A percentile compares a stretch with the other conserved stretches of the same genome.
These are phyloP conservation scores for Rhizopogon salebrosus DNA, from an alignment of 768 basidiomycete species.

Conservation along the genomic window DNA sequence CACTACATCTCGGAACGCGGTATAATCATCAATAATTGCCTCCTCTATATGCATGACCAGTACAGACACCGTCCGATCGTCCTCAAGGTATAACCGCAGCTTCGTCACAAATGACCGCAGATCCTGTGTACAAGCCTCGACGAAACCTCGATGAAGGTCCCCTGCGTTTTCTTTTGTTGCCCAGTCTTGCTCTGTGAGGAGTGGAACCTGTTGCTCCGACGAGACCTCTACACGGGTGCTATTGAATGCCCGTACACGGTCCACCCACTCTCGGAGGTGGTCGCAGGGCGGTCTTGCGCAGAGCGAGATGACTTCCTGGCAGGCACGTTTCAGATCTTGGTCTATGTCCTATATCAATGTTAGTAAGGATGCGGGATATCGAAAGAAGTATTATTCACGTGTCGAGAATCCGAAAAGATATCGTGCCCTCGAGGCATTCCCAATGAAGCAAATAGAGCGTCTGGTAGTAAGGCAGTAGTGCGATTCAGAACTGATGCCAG, in stretches of 20 bases:
- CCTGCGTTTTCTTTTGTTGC: slow-evolving; percentile 46
- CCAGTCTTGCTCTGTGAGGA: slow-evolving; percentile 39
- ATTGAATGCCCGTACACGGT: slow-evolving; percentile 37
- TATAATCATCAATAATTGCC: slow-evolving; percentile 70
- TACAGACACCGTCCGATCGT: slow-evolving; percentile 72
- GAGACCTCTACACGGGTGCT: slow-evolving; percentile 15
- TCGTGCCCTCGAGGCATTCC: slow-evolving; percentile 60
- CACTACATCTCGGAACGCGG: slow-evolving; percentile 62
- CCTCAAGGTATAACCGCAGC: slow-evolving; percentile 75
- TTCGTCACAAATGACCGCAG: slow-evolving; percentile 50
- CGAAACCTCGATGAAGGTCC: slow-evolving; percentile 50
- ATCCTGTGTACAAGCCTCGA: slow-evolving; percentile 47
- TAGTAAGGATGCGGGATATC: neutral
- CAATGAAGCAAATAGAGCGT: slow-evolving; percentile 64
- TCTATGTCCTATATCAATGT: slow-evolving; percentile 68
- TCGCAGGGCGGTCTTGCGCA: slow-evolving; percentile 54
- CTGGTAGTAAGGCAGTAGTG: slow-evolving; percentile 47
- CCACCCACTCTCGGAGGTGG: slow-evolving; percentile 61
- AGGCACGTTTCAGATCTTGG: slow-evolving; percentile 74
- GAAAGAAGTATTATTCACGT: slow-evolving; percentile 38
- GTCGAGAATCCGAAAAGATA: slow-evolving; percentile 65
- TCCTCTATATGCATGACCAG: slow-evolving; percentile 74
- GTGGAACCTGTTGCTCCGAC: slow-evolving; percentile 11
- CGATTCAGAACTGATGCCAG: slow-evolving; percentile 26
- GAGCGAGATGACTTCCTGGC: slow-evolving; percentile 75